A percentile compares a stretch with the other conserved stretches of the same genome.
Conservation (phyloP, 768 basidiomycete genomes). For the Lanmaoa rubissima region DNA sequence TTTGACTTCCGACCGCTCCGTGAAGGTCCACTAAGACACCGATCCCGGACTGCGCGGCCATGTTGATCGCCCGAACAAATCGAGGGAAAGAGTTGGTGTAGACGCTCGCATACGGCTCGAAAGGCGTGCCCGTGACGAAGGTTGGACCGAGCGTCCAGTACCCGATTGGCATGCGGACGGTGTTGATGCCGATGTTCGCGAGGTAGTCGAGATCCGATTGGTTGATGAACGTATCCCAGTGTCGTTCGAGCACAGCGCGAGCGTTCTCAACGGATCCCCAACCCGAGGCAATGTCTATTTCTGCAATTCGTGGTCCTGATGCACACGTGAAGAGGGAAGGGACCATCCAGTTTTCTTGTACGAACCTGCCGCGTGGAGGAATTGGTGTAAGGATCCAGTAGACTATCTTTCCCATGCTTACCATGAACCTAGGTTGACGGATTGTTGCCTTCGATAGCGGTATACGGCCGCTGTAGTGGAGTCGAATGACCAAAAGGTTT, state of each 20-base stretch:
- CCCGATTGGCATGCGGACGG: slow-evolving; percentile 63
- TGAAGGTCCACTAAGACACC: slow-evolving; percentile 56
- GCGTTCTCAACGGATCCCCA: slow-evolving; percentile 39
- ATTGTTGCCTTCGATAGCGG: slow-evolving; percentile 16
- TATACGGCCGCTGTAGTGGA: too few species aligned
- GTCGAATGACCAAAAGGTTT: too few species aligned
- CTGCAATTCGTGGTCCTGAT: slow-evolving; percentile 46
- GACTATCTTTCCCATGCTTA: neutral
- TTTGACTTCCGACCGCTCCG: slow-evolving; percentile 50
- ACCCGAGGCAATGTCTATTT: slow-evolving; percentile 66
- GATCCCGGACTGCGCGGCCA: slow-evolving; percentile 39
- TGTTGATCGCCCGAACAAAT: slow-evolving; percentile 41
- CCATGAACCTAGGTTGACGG: slow-evolving; percentile 25
- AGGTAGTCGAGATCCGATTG: slow-evolving; percentile 67
- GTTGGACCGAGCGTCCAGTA: slow-evolving; percentile 40
- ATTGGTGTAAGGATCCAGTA: neutral
- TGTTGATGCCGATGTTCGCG: slow-evolving; percentile 53
- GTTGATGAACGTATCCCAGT: slow-evolving; percentile 74
- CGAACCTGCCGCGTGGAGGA: slow-evolving; percentile 47
- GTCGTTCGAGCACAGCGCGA: slow-evolving; percentile 56
- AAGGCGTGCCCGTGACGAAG: slow-evolving; percentile 37
- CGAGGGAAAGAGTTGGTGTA: slow-evolving; percentile 41
- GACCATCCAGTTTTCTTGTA: slow-evolving; percentile 74
- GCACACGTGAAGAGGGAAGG: slow-evolving; percentile 64
- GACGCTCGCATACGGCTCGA: slow-evolving; percentile 40